Evolutionary conservation across 805 yeast species (phyloP), one percentile per base, ranked within the genome.

Genomic region (Candida saitoana): DNA sequence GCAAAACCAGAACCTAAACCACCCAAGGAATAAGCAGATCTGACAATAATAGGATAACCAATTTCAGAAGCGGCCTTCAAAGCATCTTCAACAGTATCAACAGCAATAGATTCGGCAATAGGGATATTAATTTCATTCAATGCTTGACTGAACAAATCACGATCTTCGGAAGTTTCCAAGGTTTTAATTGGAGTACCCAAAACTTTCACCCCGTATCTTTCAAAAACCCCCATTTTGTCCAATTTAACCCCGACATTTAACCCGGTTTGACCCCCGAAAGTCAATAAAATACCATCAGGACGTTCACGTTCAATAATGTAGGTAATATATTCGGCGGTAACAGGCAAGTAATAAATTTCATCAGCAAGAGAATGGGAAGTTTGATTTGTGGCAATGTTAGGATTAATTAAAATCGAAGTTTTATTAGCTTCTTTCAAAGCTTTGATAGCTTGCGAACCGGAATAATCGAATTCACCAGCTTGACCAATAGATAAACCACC

Each of bases 1-100:
- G 99, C 99, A 60, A 91, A 91, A 32, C 99, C 99, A 24, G 98
- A 91, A 42, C 99, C 99, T 47, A 91, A 76, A 55, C 99, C 99
- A 62, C 99, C 99, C 36, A 91, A 73, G 5, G 99, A 96, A 62
- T 84, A 91, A 17, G 99, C 99, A 36, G 98, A 88, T 71, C 99
- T 84, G 45, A 93, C 96, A 69, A 91, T 91, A 56, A 91, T 87
- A 41, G 99, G 99, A 68, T 90, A 91, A 7, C 96, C 96, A 48
- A 91, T 87, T 37, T 67, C 59, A 34, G 76, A 81, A 38, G 97
- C 99, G 40, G 99, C 98, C n/a, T 65, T 70, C 47, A 93, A 71
- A 18, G 99, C 96, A 56, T 87, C 96, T 50, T 91, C 96, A 34
- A 93, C 86, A 39, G 85, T 87, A 39, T 85, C 91, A 47, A 91